Conservation (phyloP, 805 yeast genomes). For the Jamesozyma gamospora region DNA sequence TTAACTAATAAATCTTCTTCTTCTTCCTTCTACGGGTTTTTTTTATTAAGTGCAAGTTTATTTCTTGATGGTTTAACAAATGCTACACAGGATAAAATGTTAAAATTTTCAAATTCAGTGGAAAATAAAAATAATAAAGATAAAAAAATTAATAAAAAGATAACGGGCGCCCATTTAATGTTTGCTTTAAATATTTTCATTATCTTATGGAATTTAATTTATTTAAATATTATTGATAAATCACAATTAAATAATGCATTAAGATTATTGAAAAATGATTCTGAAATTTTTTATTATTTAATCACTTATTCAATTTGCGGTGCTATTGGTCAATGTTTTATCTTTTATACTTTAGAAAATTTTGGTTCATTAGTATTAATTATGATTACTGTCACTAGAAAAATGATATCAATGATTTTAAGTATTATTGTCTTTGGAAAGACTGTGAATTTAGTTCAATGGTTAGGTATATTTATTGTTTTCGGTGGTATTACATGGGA, state of each 20-base stretch:
- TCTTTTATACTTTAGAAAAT: slow-evolving; percentile 70
- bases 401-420: slow-evolving; percentile 88
- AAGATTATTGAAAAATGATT: slow-evolving; percentile 30
- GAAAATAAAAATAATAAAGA: slow-evolving; percentile 1
- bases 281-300: slow-evolving; percentile 49
- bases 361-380: slow-evolving; percentile 81
- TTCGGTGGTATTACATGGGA: slow-evolving; percentile 82
- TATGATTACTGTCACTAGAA: slow-evolving; percentile 91
- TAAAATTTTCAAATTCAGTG: slow-evolving; percentile 31
- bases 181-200: slow-evolving; percentile 46
- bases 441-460: slow-evolving; percentile 48
- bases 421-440: slow-evolving; percentile 88
- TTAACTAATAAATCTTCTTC: slow-evolving; percentile 28
- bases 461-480: slow-evolving; percentile 71
- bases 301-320: slow-evolving; percentile 67
- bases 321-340: slow-evolving; percentile 88
- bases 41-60: slow-evolving; percentile 49
- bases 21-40: slow-evolving; percentile 43
- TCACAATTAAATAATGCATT: slow-evolving; percentile 29
- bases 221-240: slow-evolving; percentile 29
- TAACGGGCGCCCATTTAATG: slow-evolving; percentile 88
- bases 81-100: slow-evolving; percentile 83
- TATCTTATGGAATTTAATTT: slow-evolving; percentile 39
- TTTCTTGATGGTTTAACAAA: slow-evolving; percentile 86
- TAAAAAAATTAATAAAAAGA: slow-evolving; percentile 12